Conservation (phyloP, 2,329 filamentous ascomycete genomes). For the Hypoxylon sp. region DNA sequence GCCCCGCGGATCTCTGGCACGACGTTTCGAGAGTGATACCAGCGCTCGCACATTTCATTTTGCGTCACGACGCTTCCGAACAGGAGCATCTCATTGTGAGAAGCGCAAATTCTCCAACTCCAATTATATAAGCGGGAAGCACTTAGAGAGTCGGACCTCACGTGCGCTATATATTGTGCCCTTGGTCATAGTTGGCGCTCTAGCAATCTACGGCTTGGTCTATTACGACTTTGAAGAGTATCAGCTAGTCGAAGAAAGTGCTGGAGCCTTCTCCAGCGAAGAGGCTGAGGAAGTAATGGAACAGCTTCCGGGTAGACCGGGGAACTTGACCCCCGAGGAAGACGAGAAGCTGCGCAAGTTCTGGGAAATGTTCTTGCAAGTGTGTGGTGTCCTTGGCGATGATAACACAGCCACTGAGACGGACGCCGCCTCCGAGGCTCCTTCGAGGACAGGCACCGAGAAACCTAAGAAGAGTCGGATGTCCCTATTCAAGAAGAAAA, state of each 20-base stretch:
- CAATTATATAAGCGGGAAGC: slow-evolving; percentile 14
- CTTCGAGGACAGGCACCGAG: slow-evolving; percentile 53
- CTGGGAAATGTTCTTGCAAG: slow-evolving; percentile 81
- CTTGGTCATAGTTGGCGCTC: slow-evolving; percentile 40
- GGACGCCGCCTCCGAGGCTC: slow-evolving; percentile 51
- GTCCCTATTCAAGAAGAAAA: slow-evolving; percentile 74
- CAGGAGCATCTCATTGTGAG: slow-evolving; percentile 11
- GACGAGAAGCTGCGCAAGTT: slow-evolving; percentile 89
- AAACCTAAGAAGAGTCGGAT: slow-evolving; percentile 83
- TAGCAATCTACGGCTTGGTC: slow-evolving; percentile 41
- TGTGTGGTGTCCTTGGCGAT: slow-evolving; percentile 73
- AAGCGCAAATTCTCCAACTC: slow-evolving; percentile 2
- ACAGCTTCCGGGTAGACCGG: slow-evolving; percentile 77
- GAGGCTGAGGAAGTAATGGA: slow-evolving; percentile 47
- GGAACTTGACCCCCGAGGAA: slow-evolving; percentile 90
- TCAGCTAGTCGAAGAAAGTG: slow-evolving; percentile 14
- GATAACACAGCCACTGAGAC: slow-evolving; percentile 51
- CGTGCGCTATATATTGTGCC: slow-evolving; percentile 46
- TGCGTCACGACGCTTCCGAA: slow-evolving; percentile 12
- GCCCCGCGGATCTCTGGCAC: slow-evolving; percentile 31
- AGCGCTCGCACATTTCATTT: slow-evolving; percentile 19
- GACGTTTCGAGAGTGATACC: slow-evolving; percentile 11
- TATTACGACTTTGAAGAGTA: slow-evolving; percentile 10
- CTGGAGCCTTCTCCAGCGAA: slow-evolving; percentile 18
- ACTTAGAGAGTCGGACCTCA: slow-evolving; percentile 42